phyloP scores from a whole-genome alignment of 1,139 yeast species.

The Blastobotrys apis region DNA sequence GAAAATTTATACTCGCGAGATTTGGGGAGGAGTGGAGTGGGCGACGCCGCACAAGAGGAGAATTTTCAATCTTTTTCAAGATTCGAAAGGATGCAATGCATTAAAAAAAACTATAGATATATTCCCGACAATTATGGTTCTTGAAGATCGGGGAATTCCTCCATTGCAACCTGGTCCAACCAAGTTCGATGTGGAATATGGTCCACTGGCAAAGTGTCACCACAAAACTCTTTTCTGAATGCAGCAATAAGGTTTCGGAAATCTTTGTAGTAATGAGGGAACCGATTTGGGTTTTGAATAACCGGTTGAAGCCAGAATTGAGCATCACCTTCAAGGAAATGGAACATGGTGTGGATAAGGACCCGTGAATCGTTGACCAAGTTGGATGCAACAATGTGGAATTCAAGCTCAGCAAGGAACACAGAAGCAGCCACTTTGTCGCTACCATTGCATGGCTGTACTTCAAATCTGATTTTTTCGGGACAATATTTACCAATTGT shows the following conservation, averaged over 20 bases:
- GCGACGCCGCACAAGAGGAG: too few relatives aligned
- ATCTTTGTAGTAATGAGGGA: constrained; percentile 4
- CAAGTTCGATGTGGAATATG: too few relatives aligned
- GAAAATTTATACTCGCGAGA: not conserved
- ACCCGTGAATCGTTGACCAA: not conserved
- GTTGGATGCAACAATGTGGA: constrained; percentile 2
- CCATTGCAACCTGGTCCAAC: not conserved
- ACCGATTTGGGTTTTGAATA: not conserved
- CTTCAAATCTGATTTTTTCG: not conserved
- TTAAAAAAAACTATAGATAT: not conserved
- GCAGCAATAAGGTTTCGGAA: constrained; percentile 5
- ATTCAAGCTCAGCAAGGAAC: constrained; percentile 10
- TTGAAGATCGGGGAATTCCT: not conserved
- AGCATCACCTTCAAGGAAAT: constrained; percentile 7
- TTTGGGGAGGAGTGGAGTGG: too few relatives aligned
- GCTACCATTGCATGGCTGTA: not conserved
- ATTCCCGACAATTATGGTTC: not conserved
- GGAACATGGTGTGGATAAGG: constrained; percentile 1
- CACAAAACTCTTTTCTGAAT: constrained; percentile 8
- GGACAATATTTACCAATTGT: not conserved
- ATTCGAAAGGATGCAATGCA: not conserved
- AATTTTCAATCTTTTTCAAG: too few relatives aligned
- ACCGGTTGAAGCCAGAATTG: constrained; percentile 8
- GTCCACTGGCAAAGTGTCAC: constrained; percentile 1
- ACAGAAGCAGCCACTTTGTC: constrained; percentile 5